Evolutionary conservation across 768 basidiomycete genomes (phyloP).

Genomic region (Ramaria sp.): DNA sequence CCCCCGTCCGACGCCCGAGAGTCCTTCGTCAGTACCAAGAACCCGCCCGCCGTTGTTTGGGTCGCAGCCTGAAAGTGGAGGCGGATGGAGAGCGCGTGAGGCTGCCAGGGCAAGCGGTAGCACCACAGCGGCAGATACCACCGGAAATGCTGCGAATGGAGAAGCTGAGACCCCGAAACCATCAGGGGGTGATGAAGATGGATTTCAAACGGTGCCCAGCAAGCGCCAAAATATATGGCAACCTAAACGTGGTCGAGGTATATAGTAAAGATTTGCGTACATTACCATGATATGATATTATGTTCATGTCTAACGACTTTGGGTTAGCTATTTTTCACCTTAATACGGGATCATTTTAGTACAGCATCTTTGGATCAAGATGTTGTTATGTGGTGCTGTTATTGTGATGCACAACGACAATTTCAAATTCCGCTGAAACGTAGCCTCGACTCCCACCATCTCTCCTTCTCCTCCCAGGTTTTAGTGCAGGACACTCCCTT

Average conservation of each 20-base stretch:
- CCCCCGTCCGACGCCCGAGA: conserved; percentile 5
- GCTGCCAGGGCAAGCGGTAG: conserved; percentile 30
- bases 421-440: not conserved
- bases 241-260: conserved; percentile 13
- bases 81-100: conserved; percentile 52
- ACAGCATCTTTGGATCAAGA: too few relatives aligned
- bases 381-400: too few relatives aligned
- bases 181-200: conserved; percentile 40
- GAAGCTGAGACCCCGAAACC: conserved; percentile 11
- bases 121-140: conserved; percentile 16
- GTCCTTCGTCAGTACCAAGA: conserved; percentile 6
- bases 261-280: not conserved
- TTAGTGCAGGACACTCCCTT: conserved; percentile 6
- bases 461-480: not conserved
- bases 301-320: too few relatives aligned
- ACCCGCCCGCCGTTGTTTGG: conserved; percentile 17
- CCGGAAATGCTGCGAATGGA: conserved; percentile 26
- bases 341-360: too few relatives aligned
- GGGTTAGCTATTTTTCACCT: too few relatives aligned
- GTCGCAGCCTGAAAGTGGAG: conserved; percentile 24
- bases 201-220: conserved; percentile 56
- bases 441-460: not conserved
- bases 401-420: not conserved
- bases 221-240: conserved; percentile 30
- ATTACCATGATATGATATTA: not conserved